Percentiles rank a stretch among this genome's conserved stretches.
These are phyloP conservation scores for Ceriops zippeliana DNA, from an alignment of 345 rosid genomes.

Conservation along the genomic window DNA sequence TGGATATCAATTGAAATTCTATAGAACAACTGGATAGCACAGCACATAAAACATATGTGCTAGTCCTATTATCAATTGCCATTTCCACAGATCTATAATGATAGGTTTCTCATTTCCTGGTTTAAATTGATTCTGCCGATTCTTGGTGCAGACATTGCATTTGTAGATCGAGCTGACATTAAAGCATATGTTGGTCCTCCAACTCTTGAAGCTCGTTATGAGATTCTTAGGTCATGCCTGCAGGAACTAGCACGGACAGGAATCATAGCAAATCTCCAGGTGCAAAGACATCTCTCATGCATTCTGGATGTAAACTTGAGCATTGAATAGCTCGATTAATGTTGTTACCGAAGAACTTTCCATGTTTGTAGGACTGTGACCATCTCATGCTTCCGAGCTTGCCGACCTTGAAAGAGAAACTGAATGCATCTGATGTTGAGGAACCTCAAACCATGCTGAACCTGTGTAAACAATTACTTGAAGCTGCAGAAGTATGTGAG, in stretches of 20 bases:
- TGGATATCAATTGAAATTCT: no score
- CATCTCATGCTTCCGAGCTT: slow-evolving; percentile 51
- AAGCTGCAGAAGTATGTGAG: slow-evolving; percentile 87
- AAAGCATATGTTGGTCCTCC: slow-evolving; percentile 99
- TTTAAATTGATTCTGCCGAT: background rate
- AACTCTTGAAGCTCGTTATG: slow-evolving; percentile 86
- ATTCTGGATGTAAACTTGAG: background rate
- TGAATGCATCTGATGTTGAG: slow-evolving; percentile 37
- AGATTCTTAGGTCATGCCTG: slow-evolving; percentile 79
- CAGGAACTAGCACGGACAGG: slow-evolving; percentile 70
- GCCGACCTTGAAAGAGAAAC: slow-evolving; percentile 52
- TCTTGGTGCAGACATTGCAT: slow-evolving; percentile 76
- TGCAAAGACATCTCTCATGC: slow-evolving; percentile 15
- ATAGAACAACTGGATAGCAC: no score
- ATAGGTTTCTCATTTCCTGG: no score
- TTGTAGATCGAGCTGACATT: slow-evolving; percentile 93
- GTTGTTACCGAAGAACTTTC: slow-evolving; percentile 6
- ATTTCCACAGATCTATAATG: no score
- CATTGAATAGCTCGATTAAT: background rate
- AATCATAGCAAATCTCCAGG: slow-evolving; percentile 68
- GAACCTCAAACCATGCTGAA: slow-evolving; percentile 36
- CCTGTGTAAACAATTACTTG: slow-evolving; percentile 54
- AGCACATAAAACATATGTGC: no score
- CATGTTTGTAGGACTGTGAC: slow-evolving; percentile 49
- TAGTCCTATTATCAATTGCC: no score